Evolutionary conservation across 352 stramenopile genomes (phyloP), one percentile per base, ranked within the genome.

Genomic region (Pythium sp.): DNA sequence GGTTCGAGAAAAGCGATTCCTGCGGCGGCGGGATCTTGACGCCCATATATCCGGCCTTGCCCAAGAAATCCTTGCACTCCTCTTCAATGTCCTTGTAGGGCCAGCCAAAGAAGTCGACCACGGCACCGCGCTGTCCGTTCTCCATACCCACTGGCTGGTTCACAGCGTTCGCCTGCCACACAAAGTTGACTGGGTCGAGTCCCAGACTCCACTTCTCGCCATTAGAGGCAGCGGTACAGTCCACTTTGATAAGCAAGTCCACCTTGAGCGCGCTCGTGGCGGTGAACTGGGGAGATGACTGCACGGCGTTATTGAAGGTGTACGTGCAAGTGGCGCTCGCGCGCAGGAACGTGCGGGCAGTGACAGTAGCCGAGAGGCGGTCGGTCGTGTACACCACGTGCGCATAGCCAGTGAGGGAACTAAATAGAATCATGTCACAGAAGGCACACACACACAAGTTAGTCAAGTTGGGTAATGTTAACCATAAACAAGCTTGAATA

Each of bases 161-260:
- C 22, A 91, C 78, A 0, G 57, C 32, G 5, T 73, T 73, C 57
- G 70, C 72, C 32, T 90, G 75, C 82, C 82, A 90, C 1, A 90
- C 57, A 67, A 90, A 89, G 72, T 90, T 84, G 41, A 90, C 73
- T 3, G 82, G 80, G 26, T 90, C 82, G 4, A 90, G 65, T 24
- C 64, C 68, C 5, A 90, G 55, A 2, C 65, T 83, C 70, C 71
- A 80, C 58, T 65, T 73, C 9, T 71, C 69, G 7, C 54, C 51
- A 8, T 36, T 64, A 14, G 18, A 62, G 3, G 46, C 41, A 20
- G 71, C 64, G 0, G 70, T 67, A 47, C 78, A 86, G 24, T 55
- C 68, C n/a, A 73, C 75, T 5, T 72, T 59, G 55, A 84, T 80
- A 30, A 71, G 53, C 26, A 87, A 65, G 3, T 78, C 75, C 24